A percentile compares a stretch with the other conserved stretches of the same genome.
These are phyloP conservation scores for Trichoderma arundinaceum DNA, from an alignment of 2,329 filamentous ascomycete species.

Conservation along the genomic window DNA sequence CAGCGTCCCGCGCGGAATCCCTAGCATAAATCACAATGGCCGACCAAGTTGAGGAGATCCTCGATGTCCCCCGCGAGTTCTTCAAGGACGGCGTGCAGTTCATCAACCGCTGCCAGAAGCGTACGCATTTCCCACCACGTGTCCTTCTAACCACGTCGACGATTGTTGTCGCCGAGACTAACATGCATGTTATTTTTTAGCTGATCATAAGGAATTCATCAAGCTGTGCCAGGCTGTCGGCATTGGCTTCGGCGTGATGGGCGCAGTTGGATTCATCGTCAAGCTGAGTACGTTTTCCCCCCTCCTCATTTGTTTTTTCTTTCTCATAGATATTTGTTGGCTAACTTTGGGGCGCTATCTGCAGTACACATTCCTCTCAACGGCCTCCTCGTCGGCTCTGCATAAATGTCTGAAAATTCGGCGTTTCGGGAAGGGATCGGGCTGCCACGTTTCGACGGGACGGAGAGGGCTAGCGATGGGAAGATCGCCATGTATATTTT, in stretches of 20 bases:
- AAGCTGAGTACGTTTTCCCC: conserved; percentile 63
- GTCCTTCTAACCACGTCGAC: neutral
- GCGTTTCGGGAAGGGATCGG: conserved; percentile 27
- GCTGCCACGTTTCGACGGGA: neutral
- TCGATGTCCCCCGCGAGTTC: conserved; percentile 72
- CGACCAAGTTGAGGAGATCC: conserved; percentile 72
- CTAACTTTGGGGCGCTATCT: conserved; percentile 5
- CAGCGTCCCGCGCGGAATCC: neutral
- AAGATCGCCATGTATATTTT: conserved; percentile 23
- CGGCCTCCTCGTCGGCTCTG: conserved; percentile 71
- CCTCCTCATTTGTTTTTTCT: neutral
- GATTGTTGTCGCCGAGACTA: neutral
- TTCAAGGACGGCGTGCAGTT: conserved; percentile 66
- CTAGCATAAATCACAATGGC: conserved; percentile 55
- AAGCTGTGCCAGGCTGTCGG: conserved; percentile 65
- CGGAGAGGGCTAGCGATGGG: neutral
- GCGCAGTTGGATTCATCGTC: conserved; percentile 71
- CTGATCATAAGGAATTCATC: conserved; percentile 52
- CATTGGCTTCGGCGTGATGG: conserved; percentile 73
- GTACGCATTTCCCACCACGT: conserved; percentile 46
- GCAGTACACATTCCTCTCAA: conserved; percentile 72
- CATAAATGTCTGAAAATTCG: conserved; percentile 49
- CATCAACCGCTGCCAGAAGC: conserved; percentile 67
- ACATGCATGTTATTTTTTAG: conserved; percentile 35
- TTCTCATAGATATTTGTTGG: neutral